Conservation (phyloP, 2,329 filamentous ascomycete genomes). For the Cladophialophora carrionii region DNA sequence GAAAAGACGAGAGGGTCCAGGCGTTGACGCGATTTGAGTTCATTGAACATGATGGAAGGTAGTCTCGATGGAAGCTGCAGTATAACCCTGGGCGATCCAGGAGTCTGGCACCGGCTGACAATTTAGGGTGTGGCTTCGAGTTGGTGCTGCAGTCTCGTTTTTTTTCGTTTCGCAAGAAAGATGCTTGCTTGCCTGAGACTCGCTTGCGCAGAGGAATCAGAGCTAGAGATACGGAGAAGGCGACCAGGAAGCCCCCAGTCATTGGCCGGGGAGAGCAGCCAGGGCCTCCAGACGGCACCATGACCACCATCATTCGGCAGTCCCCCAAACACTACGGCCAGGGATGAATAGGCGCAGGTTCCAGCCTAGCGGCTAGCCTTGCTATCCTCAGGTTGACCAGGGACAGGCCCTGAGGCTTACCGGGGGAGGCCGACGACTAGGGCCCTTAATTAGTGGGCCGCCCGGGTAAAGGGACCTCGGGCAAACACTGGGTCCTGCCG, state of each 20-base stretch:
- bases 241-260: neutral
- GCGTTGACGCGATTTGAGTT: slow-evolving; percentile 13
- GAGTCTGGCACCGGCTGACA: slow-evolving; percentile 15
- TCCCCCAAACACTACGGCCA: slow-evolving; percentile 2
- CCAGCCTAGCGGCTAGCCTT: slow-evolving; percentile 11
- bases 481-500: slow-evolving; percentile 3
- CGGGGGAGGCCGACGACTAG: slow-evolving; percentile 13
- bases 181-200: slow-evolving; percentile 24
- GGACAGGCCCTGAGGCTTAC: slow-evolving; percentile 5
- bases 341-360: slow-evolving; percentile 5
- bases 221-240: slow-evolving; percentile 14
- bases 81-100: slow-evolving; percentile 9
- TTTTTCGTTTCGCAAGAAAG: slow-evolving; percentile 14
- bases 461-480: neutral
- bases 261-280: slow-evolving; percentile 15
- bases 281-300: neutral
- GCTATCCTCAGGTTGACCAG: neutral
- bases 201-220: slow-evolving; percentile 1
- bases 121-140: slow-evolving; percentile 11
- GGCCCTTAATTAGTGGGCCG: neutral
- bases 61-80: slow-evolving; percentile 7
- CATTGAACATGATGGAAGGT: neutral
- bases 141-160: slow-evolving; percentile 9
- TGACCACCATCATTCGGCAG: slow-evolving; percentile 10
- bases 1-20: slow-evolving; percentile 19